Evolutionary conservation across 306 rosid genomes (phyloP).

Genomic region (Cucurbita ficifolia): DNA sequence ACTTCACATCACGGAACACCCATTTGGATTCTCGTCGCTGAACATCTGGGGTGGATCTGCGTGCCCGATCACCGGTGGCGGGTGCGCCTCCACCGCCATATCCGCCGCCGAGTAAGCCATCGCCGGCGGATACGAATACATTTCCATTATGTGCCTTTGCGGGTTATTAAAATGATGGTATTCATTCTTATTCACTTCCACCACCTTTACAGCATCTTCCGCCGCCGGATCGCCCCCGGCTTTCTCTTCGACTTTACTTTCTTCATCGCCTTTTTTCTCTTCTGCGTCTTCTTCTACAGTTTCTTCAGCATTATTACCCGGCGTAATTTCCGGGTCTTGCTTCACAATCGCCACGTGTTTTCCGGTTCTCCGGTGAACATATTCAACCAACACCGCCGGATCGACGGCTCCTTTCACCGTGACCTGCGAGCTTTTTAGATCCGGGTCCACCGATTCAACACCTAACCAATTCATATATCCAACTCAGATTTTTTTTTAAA

Average conservation of each 20-base stretch:
- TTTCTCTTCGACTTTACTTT: conserved; percentile 5
- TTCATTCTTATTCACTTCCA: conserved; percentile 45
- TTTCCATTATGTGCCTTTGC: conserved; percentile 30
- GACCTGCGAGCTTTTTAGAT: conserved; percentile 66
- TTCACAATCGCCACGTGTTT: conserved; percentile 62
- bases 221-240: conserved; percentile 15
- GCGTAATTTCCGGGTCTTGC: conserved; percentile 41
- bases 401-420: conserved; percentile 72
- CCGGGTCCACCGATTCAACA: conserved; percentile 71
- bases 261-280: conserved; percentile 5
- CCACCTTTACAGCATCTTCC: neutral
- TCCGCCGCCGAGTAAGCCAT: conserved; percentile 41
- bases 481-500: too few species aligned
- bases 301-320: neutral
- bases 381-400: conserved; percentile 35
- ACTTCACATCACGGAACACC: conserved; percentile 37
- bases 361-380: conserved; percentile 61
- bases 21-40: conserved; percentile 89
- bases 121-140: conserved; percentile 45
- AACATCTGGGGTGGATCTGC: conserved; percentile 86
- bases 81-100: neutral
- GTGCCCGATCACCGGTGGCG: conserved; percentile 2
- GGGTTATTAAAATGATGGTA: conserved; percentile 27
- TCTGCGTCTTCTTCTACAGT: conserved; percentile 16
- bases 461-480: conserved; percentile 20